Percentiles rank a stretch among this genome's conserved stretches.
These are phyloP conservation scores for Colletotrichum echinochloae DNA, from an alignment of 2,329 filamentous ascomycete genomes.

Conservation along the genomic window DNA sequence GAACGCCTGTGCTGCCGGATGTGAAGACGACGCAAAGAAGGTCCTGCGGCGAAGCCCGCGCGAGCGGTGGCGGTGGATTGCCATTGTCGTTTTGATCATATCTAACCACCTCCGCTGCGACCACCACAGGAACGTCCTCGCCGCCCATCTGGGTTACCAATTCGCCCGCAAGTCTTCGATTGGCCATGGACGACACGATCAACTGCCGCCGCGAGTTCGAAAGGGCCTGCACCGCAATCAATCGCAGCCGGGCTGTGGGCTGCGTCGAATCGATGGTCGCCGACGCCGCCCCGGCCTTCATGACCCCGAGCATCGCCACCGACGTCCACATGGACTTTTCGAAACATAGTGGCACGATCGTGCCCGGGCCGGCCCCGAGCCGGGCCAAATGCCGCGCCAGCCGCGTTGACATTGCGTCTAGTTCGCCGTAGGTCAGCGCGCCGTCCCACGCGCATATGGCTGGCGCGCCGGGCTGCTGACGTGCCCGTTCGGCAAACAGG, in stretches of 20 bases:
- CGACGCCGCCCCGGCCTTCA: no score
- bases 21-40: constrained; percentile 64
- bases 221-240: background rate
- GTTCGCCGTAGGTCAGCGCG: background rate
- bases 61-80: background rate
- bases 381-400: constrained; percentile 43
- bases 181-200: background rate
- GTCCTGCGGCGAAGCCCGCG: constrained; percentile 23
- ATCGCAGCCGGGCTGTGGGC: constrained; percentile 3
- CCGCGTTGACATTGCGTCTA: background rate
- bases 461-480: no score
- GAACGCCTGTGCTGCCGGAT: constrained; percentile 67
- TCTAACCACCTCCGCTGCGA: background rate
- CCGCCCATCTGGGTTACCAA: background rate
- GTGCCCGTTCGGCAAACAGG: no score
- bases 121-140: no score
- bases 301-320: no score
- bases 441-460: constrained; percentile 37
- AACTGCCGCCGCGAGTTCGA: no score
- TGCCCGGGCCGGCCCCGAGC: constrained; percentile 44
- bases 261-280: constrained; percentile 46
- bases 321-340: constrained; percentile 50
- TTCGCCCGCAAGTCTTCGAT: no score
- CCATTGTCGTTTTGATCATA: no score
- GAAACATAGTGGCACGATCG: constrained; percentile 48